Evolutionary conservation across 192 early-diverging fungal genomes (phyloP).

Genomic region (Backusella mclennaniae): DNA sequence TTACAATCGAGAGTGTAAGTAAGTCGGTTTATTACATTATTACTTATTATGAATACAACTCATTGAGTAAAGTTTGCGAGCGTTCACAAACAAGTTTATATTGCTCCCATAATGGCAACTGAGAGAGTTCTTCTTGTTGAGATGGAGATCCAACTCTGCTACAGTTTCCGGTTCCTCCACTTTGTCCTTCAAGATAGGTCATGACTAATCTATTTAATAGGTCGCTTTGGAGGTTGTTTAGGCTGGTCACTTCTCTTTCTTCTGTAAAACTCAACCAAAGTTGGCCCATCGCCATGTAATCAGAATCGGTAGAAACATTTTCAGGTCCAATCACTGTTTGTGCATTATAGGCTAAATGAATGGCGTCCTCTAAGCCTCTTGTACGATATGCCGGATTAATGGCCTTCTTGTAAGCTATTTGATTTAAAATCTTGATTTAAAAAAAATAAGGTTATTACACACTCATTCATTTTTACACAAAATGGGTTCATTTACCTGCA

Average conservation of each 20-base stretch:
- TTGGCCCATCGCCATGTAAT: constrained; percentile 12
- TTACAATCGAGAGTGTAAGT: too few relatives aligned
- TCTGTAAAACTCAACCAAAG: constrained; percentile 27
- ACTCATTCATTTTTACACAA: background rate
- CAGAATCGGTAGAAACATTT: constrained; percentile 4
- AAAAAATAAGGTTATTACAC: background rate
- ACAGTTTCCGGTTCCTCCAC: background rate
- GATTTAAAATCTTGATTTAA: constrained; percentile 15
- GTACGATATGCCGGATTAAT: constrained; percentile 22
- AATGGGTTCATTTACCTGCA: constrained; percentile 6
- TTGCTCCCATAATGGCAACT: constrained; percentile 12
- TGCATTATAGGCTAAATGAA: constrained; percentile 27
- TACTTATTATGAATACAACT: background rate
- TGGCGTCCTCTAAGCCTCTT: constrained; percentile 30
- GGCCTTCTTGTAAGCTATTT: constrained; percentile 21
- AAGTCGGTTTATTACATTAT: background rate
- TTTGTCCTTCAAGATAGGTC: constrained; percentile 35
- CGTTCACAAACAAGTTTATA: background rate
- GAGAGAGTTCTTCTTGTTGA: constrained; percentile 1
- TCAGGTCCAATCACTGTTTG: constrained; percentile 29
- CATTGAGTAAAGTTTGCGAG: constrained; percentile 1
- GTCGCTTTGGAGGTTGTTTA: constrained; percentile 18
- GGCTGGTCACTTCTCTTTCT: background rate
- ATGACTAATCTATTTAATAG: constrained; percentile 34
- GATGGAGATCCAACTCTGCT: background rate